phyloP scores from a whole-genome alignment of 2,329 filamentous ascomycete species.

The Rutstroemia sp. region DNA sequence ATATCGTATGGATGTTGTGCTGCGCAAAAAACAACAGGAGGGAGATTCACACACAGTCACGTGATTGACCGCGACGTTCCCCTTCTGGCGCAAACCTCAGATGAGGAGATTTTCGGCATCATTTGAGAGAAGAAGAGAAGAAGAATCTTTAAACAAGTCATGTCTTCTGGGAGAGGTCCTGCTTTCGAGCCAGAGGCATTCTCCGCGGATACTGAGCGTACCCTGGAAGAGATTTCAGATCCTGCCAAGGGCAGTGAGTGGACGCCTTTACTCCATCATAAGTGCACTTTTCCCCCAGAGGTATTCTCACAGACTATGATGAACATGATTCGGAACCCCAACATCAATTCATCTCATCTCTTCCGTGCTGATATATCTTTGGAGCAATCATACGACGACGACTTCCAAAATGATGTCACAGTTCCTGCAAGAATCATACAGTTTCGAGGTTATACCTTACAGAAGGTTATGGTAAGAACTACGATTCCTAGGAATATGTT shows the following conservation, averaged over 20 bases:
- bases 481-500: constrained; percentile 77
- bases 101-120: too few relatives aligned
- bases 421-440: constrained; percentile 34
- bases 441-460: constrained; percentile 40
- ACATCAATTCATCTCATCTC: constrained; percentile 69
- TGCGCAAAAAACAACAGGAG: too few relatives aligned
- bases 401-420: constrained; percentile 26
- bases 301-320: constrained; percentile 62
- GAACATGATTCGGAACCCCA: constrained; percentile 71
- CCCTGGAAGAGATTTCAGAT: constrained; percentile 31
- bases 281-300: constrained; percentile 54
- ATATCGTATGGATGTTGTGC: too few relatives aligned
- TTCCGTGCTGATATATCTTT: constrained; percentile 71
- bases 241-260: constrained; percentile 30
- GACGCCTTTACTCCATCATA: constrained; percentile 47
- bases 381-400: constrained; percentile 35
- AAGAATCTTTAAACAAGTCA: neutral
- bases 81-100: too few relatives aligned
- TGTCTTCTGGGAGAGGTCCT: neutral
- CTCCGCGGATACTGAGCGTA: constrained; percentile 30
- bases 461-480: constrained; percentile 63
- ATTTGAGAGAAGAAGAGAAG: too few relatives aligned
- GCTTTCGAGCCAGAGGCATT: constrained; percentile 13
- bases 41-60: too few relatives aligned
- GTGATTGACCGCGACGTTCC: too few relatives aligned